These are phyloP conservation scores for Cordyceps sp. DNA, from an alignment of 2,329 filamentous ascomycete genomes.

Conservation along the genomic window DNA sequence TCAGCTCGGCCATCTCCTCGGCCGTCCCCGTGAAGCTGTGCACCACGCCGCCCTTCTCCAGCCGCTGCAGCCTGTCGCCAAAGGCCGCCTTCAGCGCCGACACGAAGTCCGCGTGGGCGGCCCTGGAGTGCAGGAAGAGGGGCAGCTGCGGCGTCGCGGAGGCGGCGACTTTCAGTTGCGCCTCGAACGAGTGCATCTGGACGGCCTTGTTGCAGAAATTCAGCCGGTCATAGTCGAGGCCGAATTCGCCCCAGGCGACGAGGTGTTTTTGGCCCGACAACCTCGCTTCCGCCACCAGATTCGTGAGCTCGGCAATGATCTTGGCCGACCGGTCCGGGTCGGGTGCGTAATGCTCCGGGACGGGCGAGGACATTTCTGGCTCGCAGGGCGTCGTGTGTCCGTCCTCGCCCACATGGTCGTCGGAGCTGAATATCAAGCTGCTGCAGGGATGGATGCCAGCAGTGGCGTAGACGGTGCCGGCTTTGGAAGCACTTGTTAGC, in stretches of 20 bases:
- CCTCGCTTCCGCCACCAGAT: slow-evolving; percentile 45
- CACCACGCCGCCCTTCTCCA: slow-evolving; percentile 68
- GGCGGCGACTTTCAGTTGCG: slow-evolving; percentile 65
- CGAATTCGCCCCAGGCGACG: slow-evolving; percentile 85
- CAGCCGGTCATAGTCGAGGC: slow-evolving; percentile 87
- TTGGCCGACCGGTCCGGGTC: slow-evolving; percentile 25
- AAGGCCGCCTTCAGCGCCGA: slow-evolving; percentile 44
- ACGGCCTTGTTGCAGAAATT: slow-evolving; percentile 63
- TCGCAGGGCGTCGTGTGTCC: slow-evolving; percentile 31
- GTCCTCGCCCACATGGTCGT: slow-evolving; percentile 21
- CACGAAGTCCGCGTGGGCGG: slow-evolving; percentile 75
- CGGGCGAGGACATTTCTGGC: slow-evolving; percentile 29
- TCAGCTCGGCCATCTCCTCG: slow-evolving; percentile 68
- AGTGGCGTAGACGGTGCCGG: slow-evolving; percentile 72
- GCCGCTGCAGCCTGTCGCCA: slow-evolving; percentile 39
- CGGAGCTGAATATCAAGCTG: slow-evolving; percentile 57
- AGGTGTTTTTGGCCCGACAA: slow-evolving; percentile 24
- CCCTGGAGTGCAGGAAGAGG: slow-evolving; percentile 82
- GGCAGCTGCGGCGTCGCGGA: slow-evolving; percentile 57
- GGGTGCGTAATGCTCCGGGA: slow-evolving; percentile 29
- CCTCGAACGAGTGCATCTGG: slow-evolving; percentile 72
- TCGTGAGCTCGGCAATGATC: slow-evolving; percentile 43
- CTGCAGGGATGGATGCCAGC: slow-evolving; percentile 90
- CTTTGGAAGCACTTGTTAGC: too few relatives aligned
- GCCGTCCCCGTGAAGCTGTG: slow-evolving; percentile 87